Conservation (phyloP, 225 moss, liverwort and hornwort species). For the Rhytidiadelphus loreus region DNA sequence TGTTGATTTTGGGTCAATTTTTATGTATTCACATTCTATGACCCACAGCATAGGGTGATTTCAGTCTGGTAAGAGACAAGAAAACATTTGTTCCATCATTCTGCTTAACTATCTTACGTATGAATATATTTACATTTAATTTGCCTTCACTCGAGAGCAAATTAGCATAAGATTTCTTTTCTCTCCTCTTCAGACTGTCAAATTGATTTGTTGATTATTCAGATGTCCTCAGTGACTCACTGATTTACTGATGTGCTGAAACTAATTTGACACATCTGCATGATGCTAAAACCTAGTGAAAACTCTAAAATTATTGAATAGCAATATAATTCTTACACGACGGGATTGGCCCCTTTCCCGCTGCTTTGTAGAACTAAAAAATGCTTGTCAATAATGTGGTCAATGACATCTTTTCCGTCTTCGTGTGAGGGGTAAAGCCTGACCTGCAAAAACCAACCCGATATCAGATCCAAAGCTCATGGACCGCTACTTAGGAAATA, state of each 20-base stretch:
- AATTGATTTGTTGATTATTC: not conserved
- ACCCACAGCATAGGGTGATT: not conserved
- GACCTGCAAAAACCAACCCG: not conserved
- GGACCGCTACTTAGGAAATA: not conserved
- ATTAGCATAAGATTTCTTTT: too few relatives aligned
- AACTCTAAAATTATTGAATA: not conserved
- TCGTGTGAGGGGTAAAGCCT: not conserved
- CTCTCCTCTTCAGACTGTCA: not conserved
- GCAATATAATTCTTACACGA: not conserved
- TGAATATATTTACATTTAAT: not conserved
- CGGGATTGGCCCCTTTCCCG: not conserved
- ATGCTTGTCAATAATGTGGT: constrained; percentile 8
- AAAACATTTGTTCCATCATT: not conserved
- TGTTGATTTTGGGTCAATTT: too few relatives aligned
- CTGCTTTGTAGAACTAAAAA: not conserved
- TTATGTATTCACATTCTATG: not conserved
- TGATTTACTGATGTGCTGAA: not conserved
- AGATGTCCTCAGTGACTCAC: not conserved
- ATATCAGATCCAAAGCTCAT: not conserved
- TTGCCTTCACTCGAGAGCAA: not conserved
- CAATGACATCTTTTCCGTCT: constrained; percentile 1
- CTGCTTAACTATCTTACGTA: too few relatives aligned
- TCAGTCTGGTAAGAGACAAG: not conserved
- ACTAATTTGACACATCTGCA: not conserved
- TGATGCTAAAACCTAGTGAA: not conserved